Conservation (phyloP, 106 monocot species). For the Allium sativum region DNA sequence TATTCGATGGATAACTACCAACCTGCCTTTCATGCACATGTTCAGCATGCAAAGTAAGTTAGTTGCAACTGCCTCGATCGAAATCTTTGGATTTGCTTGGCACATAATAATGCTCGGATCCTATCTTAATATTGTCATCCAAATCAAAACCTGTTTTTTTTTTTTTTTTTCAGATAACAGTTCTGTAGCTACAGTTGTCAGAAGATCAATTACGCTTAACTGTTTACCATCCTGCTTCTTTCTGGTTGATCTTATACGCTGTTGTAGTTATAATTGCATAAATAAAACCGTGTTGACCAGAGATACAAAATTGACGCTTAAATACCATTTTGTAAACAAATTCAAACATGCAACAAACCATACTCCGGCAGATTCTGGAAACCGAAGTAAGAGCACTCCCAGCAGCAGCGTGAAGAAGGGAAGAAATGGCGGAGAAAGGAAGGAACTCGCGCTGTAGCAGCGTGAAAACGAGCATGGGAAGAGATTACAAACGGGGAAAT, state of each 20-base stretch:
- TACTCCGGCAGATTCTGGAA: conserved; percentile 39
- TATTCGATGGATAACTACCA: not conserved
- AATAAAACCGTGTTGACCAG: not conserved
- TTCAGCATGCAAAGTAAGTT: conserved; percentile 15
- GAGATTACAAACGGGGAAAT: no score
- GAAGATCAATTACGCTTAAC: conserved; percentile 35
- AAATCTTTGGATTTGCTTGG: conserved; percentile 38
- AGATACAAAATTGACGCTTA: conserved; percentile 1
- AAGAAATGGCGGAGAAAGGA: no score
- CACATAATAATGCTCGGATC: conserved; percentile 8
- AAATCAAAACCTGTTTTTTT: not conserved
- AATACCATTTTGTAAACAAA: no score
- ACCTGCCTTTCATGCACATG: conserved; percentile 22
- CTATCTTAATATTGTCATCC: conserved; percentile 20
- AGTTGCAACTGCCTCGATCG: conserved; percentile 62
- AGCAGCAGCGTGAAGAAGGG: no score
- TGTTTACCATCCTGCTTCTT: conserved; percentile 27
- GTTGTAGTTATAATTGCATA: not conserved
- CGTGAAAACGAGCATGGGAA: no score
- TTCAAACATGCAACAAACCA: not conserved
- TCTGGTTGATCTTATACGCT: conserved; percentile 38
- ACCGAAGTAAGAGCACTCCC: conserved; percentile 15
- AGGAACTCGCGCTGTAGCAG: no score
- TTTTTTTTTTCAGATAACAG: conserved; percentile 21
- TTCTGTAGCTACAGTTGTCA: conserved; percentile 39